phyloP scores from a whole-genome alignment of 106 monocot species.

The Dendrobium chrysotoxum region DNA sequence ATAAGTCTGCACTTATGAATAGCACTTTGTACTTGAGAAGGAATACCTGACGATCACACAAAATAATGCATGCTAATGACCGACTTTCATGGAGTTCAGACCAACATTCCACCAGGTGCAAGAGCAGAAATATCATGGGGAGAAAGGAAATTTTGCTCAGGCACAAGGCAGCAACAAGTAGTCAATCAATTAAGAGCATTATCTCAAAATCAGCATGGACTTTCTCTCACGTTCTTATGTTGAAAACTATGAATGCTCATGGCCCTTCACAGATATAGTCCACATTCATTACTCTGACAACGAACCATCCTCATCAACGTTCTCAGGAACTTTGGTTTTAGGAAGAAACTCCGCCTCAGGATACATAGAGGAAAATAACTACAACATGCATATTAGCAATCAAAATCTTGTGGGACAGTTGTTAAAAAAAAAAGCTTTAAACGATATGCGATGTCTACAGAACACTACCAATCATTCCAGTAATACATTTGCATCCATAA shows the following conservation, averaged over 20 bases:
- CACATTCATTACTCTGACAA: conserved; percentile 10
- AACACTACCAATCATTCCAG: background rate
- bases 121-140: too few relatives aligned
- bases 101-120: too few relatives aligned
- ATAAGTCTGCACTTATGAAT: too few relatives aligned
- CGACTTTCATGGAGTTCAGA: too few relatives aligned
- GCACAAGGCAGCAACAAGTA: too few relatives aligned
- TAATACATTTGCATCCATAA: background rate
- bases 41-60: too few relatives aligned
- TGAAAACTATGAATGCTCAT: background rate
- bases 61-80: too few relatives aligned
- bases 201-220: too few relatives aligned
- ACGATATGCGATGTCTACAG: background rate
- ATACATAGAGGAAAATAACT: conserved; percentile 63
- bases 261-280: background rate
- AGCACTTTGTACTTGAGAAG: too few relatives aligned
- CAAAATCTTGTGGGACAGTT: conserved; percentile 6
- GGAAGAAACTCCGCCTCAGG: conserved; percentile 51
- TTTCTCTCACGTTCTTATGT: too few relatives aligned
- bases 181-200: too few relatives aligned
- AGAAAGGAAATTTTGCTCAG: too few relatives aligned
- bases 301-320: conserved; percentile 33
- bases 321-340: conserved; percentile 16
- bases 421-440: background rate
- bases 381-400: conserved; percentile 15